Evolutionary conservation across 2,329 filamentous ascomycete genomes (phyloP), one percentile per base, ranked within the genome.

Genomic region (Neonectria faginata): DNA sequence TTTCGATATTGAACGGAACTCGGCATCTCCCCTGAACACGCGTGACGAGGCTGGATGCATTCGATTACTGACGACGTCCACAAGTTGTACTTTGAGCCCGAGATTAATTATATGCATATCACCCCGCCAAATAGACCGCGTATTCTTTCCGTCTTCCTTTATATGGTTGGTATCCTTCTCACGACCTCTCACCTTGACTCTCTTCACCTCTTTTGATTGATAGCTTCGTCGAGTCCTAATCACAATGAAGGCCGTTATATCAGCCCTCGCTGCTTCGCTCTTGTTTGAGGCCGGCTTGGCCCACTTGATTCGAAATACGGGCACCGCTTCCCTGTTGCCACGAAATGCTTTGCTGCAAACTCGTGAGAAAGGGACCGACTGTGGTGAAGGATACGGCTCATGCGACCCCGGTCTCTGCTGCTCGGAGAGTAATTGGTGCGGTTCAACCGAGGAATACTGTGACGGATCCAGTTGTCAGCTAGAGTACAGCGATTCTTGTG

Each of bases 381-480:
- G 79, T 64, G 79, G 79, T 44, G 70, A 73, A 29, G 77, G 76
- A n/a, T 68, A 78, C 60, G 79, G 79, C 42, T 76, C 73, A 18
- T 81, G 79, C 60, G 64, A 67, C 20, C 27, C 62, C 5, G 75
- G 76, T 18, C 55, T 65, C 31, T 81, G 79, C 53, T 81, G 79
- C 57, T 81, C 79, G 9, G 77, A 75, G 59, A 68, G 68, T 50
- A 78, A 78, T 25, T 77, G 73, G 67, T 81, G 79, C 69, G 79
- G 79, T 54, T 78, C 72, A 3, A 71, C 71, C n/a, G 62, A 59
- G 27, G 74, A 76, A 9, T 80, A 74, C 62, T 81, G 79, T 55
- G 74, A 68, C 50, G 79, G 79, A 25, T 79, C 78, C 2, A 72
- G 74, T 42, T 81, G 79, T 58, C 79, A 80, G 62, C 68, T 81